These are phyloP conservation scores for Fusarium tanahbumbuense DNA, from an alignment of 2,329 filamentous ascomycete genomes.

Conservation along the genomic window DNA sequence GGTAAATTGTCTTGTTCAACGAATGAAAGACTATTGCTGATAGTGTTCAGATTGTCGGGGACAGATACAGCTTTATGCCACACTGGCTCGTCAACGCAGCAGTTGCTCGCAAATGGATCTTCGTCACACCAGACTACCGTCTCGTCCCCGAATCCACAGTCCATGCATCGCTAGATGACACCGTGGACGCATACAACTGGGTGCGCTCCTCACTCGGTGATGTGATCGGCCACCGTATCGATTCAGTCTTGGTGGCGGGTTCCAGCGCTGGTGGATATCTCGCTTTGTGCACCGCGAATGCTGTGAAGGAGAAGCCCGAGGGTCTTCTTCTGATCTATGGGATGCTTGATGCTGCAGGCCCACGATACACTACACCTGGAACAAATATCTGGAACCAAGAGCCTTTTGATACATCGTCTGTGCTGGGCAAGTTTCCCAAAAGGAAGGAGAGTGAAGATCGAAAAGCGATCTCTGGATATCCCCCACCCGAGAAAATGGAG, in stretches of 20 bases:
- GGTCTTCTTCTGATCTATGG: constrained; percentile 35
- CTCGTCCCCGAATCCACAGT: constrained; percentile 39
- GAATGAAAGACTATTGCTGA: neutral
- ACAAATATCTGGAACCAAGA: constrained; percentile 22
- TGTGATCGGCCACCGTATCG: constrained; percentile 13
- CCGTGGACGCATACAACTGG: constrained; percentile 38
- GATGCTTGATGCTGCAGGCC: constrained; percentile 27
- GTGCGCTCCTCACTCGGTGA: constrained; percentile 20
- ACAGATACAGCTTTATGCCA: constrained; percentile 38
- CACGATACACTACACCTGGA: constrained; percentile 30
- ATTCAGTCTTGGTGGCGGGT: constrained; percentile 29
- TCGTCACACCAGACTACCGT: constrained; percentile 41
- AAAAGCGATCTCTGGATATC: constrained; percentile 18
- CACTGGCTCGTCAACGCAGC: constrained; percentile 37
- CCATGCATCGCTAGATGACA: constrained; percentile 32
- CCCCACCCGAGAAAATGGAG: neutral
- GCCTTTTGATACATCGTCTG: constrained; percentile 20
- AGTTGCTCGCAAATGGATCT: constrained; percentile 39
- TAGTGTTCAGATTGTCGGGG: constrained; percentile 32
- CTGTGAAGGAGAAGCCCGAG: constrained; percentile 9
- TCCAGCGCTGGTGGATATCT: constrained; percentile 42
- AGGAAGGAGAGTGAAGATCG: constrained; percentile 10
- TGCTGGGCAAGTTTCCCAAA: constrained; percentile 28
- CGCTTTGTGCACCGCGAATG: constrained; percentile 24
- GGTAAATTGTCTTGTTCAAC: fast-evolving